These are phyloP conservation scores for Ustilago curta DNA, from an alignment of 1,284 basidiomycete species.

Conservation along the genomic window DNA sequence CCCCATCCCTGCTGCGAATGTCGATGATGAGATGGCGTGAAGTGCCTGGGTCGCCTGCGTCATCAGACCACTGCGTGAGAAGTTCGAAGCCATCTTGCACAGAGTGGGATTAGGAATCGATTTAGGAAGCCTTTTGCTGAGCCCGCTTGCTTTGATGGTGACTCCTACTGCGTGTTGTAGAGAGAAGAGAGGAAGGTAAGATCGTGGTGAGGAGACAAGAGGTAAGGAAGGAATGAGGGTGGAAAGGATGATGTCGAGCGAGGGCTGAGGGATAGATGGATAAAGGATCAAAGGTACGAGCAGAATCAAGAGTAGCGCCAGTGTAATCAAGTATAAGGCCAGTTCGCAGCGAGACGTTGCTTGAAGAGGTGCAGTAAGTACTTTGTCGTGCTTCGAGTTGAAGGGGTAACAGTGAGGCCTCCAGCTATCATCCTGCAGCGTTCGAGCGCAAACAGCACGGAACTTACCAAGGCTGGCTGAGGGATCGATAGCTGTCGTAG, in stretches of 20 bases:
- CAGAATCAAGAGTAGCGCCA: neutral
- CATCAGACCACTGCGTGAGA: slow-evolving; percentile 34
- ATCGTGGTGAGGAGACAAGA: neutral
- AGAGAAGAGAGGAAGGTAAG: neutral
- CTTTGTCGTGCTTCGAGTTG: too few species aligned
- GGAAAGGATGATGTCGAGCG: neutral
- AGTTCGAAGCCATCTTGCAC: slow-evolving; percentile 26
- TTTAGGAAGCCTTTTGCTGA: neutral
- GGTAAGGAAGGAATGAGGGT: neutral
- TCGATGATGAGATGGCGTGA: slow-evolving; percentile 22
- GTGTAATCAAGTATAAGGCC: neutral
- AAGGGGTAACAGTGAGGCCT: too few species aligned
- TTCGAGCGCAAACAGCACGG: neutral
- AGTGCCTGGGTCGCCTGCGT: slow-evolving; percentile 31
- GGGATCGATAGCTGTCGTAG: neutral
- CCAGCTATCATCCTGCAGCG: neutral
- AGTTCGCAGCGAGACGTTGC: too few species aligned
- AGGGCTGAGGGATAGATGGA: neutral
- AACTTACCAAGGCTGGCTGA: neutral
- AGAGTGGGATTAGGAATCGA: neutral
- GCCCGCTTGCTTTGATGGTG: neutral
- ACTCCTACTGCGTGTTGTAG: neutral
- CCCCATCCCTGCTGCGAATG: slow-evolving; percentile 19
- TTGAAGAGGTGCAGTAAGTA: too few species aligned
- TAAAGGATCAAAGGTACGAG: neutral